phyloP scores from a whole-genome alignment of 163 green algal genomes.

The Volvox carteri region DNA sequence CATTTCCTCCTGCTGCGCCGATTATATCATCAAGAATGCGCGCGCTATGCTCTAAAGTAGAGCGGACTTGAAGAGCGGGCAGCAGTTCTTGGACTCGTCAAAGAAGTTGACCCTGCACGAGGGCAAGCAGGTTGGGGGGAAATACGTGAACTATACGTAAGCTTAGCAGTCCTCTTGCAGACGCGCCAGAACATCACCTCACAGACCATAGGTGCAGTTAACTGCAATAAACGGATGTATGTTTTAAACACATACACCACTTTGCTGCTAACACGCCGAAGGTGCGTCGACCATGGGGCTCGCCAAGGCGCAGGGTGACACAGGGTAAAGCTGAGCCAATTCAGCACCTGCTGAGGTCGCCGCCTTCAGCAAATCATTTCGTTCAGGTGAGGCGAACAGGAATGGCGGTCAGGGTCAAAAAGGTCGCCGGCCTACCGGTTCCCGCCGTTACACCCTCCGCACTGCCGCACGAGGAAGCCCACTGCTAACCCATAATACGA shows the following conservation, averaged over 20 bases:
- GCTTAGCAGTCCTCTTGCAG: background rate
- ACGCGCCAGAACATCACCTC: background rate
- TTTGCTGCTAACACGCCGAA: too few species aligned
- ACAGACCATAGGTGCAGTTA: background rate
- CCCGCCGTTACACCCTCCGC: too few species aligned
- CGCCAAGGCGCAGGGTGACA: too few species aligned
- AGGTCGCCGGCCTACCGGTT: too few species aligned
- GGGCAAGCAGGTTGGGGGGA: background rate
- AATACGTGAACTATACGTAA: background rate
- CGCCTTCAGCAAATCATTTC: background rate
- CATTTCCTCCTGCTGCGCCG: too few species aligned
- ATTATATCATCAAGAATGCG: too few species aligned
- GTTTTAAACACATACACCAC: background rate
- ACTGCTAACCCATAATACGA: background rate
- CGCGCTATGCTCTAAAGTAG: background rate
- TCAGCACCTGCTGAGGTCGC: too few species aligned
- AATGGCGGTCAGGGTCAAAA: too few species aligned
- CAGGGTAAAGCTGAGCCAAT: too few species aligned
- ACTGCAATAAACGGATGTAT: background rate
- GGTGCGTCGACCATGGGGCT: too few species aligned
- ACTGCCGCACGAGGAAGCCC: too few species aligned
- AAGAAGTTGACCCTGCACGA: constrained; percentile 28
- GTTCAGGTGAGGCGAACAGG: too few species aligned
- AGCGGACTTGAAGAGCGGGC: background rate
- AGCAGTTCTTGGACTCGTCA: constrained; percentile 9